phyloP scores from a whole-genome alignment of 495 filamentous ascomycete genomes.

The Tuber calosporum region DNA sequence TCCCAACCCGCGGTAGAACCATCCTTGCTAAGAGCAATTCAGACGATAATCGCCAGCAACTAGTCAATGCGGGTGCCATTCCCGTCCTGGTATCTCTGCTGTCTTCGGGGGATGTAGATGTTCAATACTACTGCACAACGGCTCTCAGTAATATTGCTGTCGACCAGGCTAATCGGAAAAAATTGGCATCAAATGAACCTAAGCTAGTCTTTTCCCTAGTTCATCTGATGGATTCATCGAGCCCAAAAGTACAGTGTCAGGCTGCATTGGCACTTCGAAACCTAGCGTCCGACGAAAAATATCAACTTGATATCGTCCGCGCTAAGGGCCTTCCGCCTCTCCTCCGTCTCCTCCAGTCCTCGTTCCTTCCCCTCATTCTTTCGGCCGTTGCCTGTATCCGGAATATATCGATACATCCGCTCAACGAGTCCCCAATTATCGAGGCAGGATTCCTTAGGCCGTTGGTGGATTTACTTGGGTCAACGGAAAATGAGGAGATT shows the following conservation, averaged over 20 bases:
- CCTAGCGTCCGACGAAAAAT: constrained; percentile 94
- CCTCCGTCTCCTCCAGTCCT: constrained; percentile 81
- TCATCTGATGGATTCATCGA: constrained; percentile 91
- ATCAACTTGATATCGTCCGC: constrained; percentile 93
- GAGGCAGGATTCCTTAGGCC: constrained; percentile 93
- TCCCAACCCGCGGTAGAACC: constrained; percentile 8
- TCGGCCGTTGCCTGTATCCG: constrained; percentile 97
- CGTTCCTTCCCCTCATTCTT: constrained; percentile 89
- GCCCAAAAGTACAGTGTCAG: constrained; percentile 96
- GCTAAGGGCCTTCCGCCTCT: constrained; percentile 76
- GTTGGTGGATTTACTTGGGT: constrained; percentile 84
- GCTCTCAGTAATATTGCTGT: constrained; percentile 98
- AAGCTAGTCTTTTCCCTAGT: constrained; percentile 88
- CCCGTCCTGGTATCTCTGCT: constrained; percentile 92
- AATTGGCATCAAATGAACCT: constrained; percentile 78
- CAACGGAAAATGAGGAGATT: constrained; percentile 96
- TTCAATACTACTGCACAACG: constrained; percentile 99
- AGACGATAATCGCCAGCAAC: constrained; percentile 96
- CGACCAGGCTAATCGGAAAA: constrained; percentile 80
- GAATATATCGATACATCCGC: constrained; percentile 97
- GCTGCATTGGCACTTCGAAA: constrained; percentile 91
- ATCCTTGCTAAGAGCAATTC: constrained; percentile 29
- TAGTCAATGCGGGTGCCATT: constrained; percentile 93
- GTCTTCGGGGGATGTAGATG: constrained; percentile 85
- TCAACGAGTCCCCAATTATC: constrained; percentile 98